Conservation (phyloP, 2,329 filamentous ascomycete genomes). For the Cryphonectria nitschkei region DNA sequence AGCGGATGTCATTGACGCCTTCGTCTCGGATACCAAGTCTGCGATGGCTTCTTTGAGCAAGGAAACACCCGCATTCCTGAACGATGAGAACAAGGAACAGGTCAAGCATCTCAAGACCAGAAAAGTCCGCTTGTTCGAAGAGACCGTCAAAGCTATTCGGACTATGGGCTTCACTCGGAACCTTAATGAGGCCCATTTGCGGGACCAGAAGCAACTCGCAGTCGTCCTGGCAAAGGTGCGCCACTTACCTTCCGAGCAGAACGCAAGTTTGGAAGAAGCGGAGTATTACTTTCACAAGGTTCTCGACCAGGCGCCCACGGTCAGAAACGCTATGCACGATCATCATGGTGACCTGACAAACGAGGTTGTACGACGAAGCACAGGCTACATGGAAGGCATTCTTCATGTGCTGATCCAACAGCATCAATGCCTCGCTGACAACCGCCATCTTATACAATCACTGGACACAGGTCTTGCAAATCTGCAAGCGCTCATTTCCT, state of each 20-base stretch:
- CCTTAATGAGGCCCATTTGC: conserved; percentile 72
- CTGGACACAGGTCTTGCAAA: conserved; percentile 44
- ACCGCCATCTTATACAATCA: conserved; percentile 42
- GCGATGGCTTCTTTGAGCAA: conserved; percentile 77
- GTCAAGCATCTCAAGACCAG: conserved; percentile 89
- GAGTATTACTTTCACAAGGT: conserved; percentile 81
- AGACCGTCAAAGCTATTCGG: conserved; percentile 80
- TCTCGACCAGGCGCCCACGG: conserved; percentile 71
- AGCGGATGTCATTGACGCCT: conserved; percentile 64
- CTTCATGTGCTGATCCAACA: conserved; percentile 68
- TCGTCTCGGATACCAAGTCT: conserved; percentile 69
- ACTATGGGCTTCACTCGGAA: conserved; percentile 91
- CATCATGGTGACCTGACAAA: conserved; percentile 85
- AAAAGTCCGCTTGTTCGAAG: conserved; percentile 88
- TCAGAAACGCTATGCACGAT: conserved; percentile 68
- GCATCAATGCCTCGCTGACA: conserved; percentile 52
- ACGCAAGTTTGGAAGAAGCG: conserved; percentile 45
- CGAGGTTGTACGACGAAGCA: conserved; percentile 77
- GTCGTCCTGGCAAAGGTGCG: conserved; percentile 66
- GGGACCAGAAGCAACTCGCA: conserved; percentile 72
- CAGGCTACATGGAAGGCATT: conserved; percentile 86
- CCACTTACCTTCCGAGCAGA: conserved; percentile 41
- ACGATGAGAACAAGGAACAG: conserved; percentile 80
- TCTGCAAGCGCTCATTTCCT: conserved; percentile 41
- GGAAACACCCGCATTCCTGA: conserved; percentile 79